Conservation (phyloP, 768 basidiomycete genomes). For the Solioccasus polychromus region DNA sequence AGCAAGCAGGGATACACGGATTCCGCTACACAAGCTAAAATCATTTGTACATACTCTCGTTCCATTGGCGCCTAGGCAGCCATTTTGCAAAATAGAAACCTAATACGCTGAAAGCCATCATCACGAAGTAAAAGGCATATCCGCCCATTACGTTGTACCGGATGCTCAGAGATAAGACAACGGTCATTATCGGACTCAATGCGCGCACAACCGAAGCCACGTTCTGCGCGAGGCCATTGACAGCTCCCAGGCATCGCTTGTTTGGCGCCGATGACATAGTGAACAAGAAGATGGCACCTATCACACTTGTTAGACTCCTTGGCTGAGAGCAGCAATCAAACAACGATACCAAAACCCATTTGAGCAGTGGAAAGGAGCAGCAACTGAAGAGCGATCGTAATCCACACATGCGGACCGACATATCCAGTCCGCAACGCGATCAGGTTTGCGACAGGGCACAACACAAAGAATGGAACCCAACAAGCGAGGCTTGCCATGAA, state of each 20-base stretch:
- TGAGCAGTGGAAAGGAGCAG: neutral
- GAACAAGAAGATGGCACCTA: neutral
- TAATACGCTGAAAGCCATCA: neutral
- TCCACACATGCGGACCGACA: neutral
- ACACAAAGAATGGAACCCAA: neutral
- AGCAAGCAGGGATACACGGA: slow-evolving; percentile 11
- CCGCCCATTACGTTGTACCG: slow-evolving; percentile 28
- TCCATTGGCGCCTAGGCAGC: neutral
- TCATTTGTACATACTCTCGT: neutral
- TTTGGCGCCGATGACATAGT: slow-evolving; percentile 50
- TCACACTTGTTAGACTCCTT: neutral
- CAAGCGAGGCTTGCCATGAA: neutral
- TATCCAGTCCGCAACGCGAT: neutral
- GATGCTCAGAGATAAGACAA: slow-evolving; percentile 29
- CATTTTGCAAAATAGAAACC: neutral
- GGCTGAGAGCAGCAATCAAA: too few species aligned
- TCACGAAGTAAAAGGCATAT: slow-evolving; percentile 23
- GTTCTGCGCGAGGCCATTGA: slow-evolving; percentile 44
- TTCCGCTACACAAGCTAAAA: neutral
- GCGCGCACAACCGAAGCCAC: slow-evolving; percentile 18
- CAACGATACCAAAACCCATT: neutral
- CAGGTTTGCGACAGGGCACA: neutral
- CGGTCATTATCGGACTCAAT: slow-evolving; percentile 25
- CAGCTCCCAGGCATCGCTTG: slow-evolving; percentile 56
- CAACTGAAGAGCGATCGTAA: neutral